Evolutionary conservation across 192 early-diverging fungal species (phyloP), one percentile per base, ranked within the genome.

Genomic region (Jimgerdemannia lactiflua): DNA sequence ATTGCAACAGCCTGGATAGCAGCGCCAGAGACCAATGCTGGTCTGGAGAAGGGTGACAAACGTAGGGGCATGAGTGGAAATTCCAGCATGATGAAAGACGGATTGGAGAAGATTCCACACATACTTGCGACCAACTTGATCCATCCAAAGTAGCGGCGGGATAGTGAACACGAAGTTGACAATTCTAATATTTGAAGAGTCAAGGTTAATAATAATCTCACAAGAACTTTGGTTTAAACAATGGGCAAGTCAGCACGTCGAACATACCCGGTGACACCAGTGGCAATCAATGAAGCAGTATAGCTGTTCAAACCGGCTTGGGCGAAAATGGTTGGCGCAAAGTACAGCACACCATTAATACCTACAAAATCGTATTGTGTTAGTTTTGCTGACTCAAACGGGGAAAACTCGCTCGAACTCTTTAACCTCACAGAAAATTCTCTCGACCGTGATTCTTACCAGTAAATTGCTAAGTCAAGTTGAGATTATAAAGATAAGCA

Each of bases 281-380:
- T 79, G 19, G 80, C 80, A 70, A 84, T 69, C 19, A 84, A 72
- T 9, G 54, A 43, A 19, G 80, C n/a, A 42, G 81, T 71, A 71
- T 69, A 76, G 40, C 39, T 43, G 10, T 4, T n/a, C 65, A 84
- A 63, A 70, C 83, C 83, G 19, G 82, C 76, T 44, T 74, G 75
- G 39, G 84, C 64, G 70, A 90, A 82, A 49, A 82, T 82, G 29
- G 43, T 69, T 10, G 80, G 80, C 64, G 81, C 81, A 75, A 82
- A 90, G 85, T 92, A 92, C 76, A 94, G 79, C 14, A 92, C 83
- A 39, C 86, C 84, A 75, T 94, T 94, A 74, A 91, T 89, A 65
- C 92, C 92, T 59, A 14, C 49, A 59, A 6, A 59, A 29, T 29
- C 29, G 29, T 0, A 29, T 29, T 29, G 29, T 29, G 29, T 29